A percentile compares a stretch with the other conserved stretches of the same genome.
Conservation (phyloP, 176 grass and related monocot species). For the Bromus sterilis region DNA sequence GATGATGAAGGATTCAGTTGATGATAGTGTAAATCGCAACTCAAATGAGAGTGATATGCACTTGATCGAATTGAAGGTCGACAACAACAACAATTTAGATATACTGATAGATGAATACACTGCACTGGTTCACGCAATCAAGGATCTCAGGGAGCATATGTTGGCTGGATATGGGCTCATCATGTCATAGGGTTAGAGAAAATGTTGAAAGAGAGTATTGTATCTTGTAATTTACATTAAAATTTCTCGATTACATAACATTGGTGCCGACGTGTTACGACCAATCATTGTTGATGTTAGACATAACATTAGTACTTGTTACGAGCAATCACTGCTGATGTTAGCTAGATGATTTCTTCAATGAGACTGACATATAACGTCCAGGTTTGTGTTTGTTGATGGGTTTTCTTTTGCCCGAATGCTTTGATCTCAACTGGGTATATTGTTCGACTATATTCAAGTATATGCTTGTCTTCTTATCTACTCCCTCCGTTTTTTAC, state of each 20-base stretch:
- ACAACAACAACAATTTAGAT: constrained; percentile 42
- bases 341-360: background rate
- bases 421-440: background rate
- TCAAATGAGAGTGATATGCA: constrained; percentile 69
- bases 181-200: constrained; percentile 32
- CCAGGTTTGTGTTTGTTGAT: background rate
- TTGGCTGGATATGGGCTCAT: constrained; percentile 56
- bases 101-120: no score
- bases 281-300: no score
- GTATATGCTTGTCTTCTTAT: constrained; percentile 17
- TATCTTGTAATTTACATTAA: constrained; percentile 18
- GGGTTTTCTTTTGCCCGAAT: background rate
- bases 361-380: background rate
- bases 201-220: constrained; percentile 9
- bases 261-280: background rate
- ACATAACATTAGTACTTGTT: background rate
- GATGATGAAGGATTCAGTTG: constrained; percentile 1
- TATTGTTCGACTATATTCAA: background rate
- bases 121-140: constrained; percentile 57
- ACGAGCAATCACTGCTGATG: background rate
- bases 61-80: constrained; percentile 67
- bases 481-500: no score
- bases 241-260: background rate
- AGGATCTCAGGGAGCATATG: constrained; percentile 78
- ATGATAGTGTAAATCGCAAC: background rate